Evolutionary conservation across 768 basidiomycete genomes (phyloP), one percentile per base, ranked within the genome.

Genomic region (Amanita thiersii): DNA sequence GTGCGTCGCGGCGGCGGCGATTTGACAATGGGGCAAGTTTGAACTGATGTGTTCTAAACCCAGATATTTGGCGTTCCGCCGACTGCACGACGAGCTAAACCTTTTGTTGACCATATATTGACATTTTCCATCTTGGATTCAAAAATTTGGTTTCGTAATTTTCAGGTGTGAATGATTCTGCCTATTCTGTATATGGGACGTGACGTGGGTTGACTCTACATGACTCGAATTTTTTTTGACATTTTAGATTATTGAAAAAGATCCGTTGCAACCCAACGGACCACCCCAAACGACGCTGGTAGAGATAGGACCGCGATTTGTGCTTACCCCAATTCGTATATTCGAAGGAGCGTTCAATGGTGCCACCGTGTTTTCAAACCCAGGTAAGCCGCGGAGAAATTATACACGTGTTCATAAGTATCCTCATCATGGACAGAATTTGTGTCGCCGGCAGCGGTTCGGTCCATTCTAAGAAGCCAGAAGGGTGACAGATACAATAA

Each of bases 131-230:
- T 98, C 41, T 74, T 94, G 21, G 96, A 99, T 69, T 74, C 76
- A 55, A 98, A 96, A 60, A 90, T 98, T 50, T 99, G 96, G 96
- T 98, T 98, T 72, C 80, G 96, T 50, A 98, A 98, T 63, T 99
- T 86, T 69, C 96, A 99, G 76, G 90, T 92, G 44, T 50, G 68
- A 56, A 20, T 20, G 34, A 8, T 18, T 20, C 19, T 17, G 18
- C 12, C 5, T 8, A 7, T 14, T 5, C 21, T n/a, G 30, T 46
- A 34, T 25, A 12, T 20, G 23, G 7, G 26, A 7, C 26, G n/a
- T 28, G 26, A 28, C 7, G 26, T 7, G n/a, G n/a, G 33, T 20
- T 35, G 6, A 17, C 6, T 7, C 33, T 6, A 8, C 7, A 8
- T 45, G 44, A 45, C 38, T 45, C 44, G 21, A 29, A n/a, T n/a